Percentiles rank a stretch among this genome's conserved stretches.
Evolutionary conservation across 192 early-diverging fungal genomes (phyloP).

Genomic region (Paraglomus occultum): DNA sequence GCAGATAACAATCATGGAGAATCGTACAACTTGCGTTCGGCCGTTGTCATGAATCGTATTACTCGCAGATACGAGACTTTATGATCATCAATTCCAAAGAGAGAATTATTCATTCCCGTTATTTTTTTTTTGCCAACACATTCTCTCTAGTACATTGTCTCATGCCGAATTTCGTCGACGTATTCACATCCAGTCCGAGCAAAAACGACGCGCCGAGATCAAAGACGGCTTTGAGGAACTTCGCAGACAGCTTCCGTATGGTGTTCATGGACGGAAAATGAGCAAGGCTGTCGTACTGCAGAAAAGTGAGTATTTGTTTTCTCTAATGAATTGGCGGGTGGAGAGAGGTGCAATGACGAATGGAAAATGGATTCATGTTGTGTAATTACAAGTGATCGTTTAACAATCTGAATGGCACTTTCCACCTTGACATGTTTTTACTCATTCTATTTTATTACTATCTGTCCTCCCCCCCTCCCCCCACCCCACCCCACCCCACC

Average conservation of each 20-base stretch:
- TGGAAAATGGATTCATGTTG: too few relatives aligned
- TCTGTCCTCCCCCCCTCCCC: too few relatives aligned
- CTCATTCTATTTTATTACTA: not conserved
- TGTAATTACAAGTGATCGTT: too few relatives aligned
- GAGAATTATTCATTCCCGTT: too few relatives aligned
- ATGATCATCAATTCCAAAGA: too few relatives aligned
- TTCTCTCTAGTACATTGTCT: slow-evolving; percentile 20
- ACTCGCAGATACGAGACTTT: too few relatives aligned
- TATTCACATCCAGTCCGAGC: slow-evolving; percentile 50
- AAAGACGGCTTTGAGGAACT: slow-evolving; percentile 51
- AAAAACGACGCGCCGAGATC: slow-evolving; percentile 47
- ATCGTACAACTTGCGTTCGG: too few relatives aligned
- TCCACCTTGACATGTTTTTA: not conserved
- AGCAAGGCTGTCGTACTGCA: slow-evolving; percentile 44
- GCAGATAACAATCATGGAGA: too few relatives aligned
- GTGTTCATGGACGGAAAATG: slow-evolving; percentile 43
- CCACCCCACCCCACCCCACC: too few relatives aligned
- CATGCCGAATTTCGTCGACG: slow-evolving; percentile 44
- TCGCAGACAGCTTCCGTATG: slow-evolving; percentile 41
- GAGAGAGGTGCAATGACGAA: too few relatives aligned
- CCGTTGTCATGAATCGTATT: too few relatives aligned
- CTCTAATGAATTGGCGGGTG: not conserved
- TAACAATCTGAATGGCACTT: not conserved
- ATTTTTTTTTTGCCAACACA: not conserved
- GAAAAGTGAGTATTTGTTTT: slow-evolving; percentile 34